Base-by-base conservation (phyloP, 2,329 filamentous ascomycete genomes). In the Scopulariopsis brevicaulis region DNA sequence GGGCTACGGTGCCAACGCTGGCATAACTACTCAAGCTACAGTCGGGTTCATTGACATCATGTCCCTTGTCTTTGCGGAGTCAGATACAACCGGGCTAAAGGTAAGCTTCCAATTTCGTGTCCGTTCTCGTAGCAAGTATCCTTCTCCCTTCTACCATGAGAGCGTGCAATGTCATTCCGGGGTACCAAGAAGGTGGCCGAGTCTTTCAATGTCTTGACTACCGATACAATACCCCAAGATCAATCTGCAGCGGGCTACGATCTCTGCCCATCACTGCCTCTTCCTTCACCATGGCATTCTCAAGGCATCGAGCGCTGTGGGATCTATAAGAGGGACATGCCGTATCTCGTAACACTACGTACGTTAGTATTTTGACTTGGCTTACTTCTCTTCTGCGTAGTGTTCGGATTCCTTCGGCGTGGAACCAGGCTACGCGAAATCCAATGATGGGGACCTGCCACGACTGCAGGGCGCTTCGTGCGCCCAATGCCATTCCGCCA, bases 1-100 rank as follows among this genome's bases (percentile, higher is more conserved):
- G 65, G 92, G 89, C 0, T 96, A 96, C 67, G 89, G 90, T n/a
- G 89, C 91, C 34, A 85, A 85, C 52, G 91, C 85, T 64, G 81
- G 78, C 61, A 85, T 96, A 58, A 73, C 79, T 20, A 87, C 90
- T 1, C 79, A 80, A 40, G 59, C 76, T 8, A 81, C 85, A 1
- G 77, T 86, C 32, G 90, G 90, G 0, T 86, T 96, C 62, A 86
- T 97, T 56, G 91, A 96, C 67, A 75, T 91, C 52, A 84, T 85
- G 34, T 88, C 86, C 12, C 86, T 99, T 61, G 73, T 96, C 25
- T 73, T 97, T 52, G 71, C 79, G 0, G 77, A 84, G 60, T 70
- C 73, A 1, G 89, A 97, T 70, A 92, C 90, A 59, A 64, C 62
- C 15, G 52, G 34, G 32, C 56, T 75, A 56, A 65, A 68, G 66